Base-by-base conservation (phyloP, 805 yeast genomes). In the Metschnikowia similis region DNA sequence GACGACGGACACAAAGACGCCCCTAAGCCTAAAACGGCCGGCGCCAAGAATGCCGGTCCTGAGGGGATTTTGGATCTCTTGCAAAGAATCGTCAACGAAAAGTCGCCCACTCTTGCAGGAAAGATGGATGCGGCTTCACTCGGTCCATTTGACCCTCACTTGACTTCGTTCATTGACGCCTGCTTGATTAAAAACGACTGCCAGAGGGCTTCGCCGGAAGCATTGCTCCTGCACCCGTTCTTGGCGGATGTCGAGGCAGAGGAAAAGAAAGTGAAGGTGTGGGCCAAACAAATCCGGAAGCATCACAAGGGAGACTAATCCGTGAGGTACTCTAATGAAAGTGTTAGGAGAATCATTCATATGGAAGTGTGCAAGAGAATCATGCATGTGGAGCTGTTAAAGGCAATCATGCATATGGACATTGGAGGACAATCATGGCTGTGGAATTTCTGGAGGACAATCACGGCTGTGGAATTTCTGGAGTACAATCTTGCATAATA, bases 61-160 rank as follows among this genome's bases (percentile, higher is more conserved):
- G 86, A 88, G 60, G 96, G 97, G 1, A 92, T 94, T 40, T 74
- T 94, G 55, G 99, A 94, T 62, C 74, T 94, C 16, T 67, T 94
- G 48, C 98, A 94, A 70, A 73, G 97, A 59, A 91, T 94, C 39
- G 99, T 94, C 26, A 89, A 91, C 61, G 99, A 94, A 65, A 84
- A 83, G 2, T 90, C 97, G 0, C 99, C 99, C 9, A 72, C 78
- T 0, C 74, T 91, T 42, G 52, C 62, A 1, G 56, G 65, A 31
- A 58, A 74, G 53, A 56, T 62, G 57, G 67, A 76, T 58, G 60
- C 56, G 2, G 42, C 50, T 6, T 69, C 69, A 10, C 50, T 53
- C 3, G 34, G 48, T 30, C 51, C 51, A 3, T 83, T 72, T 59
- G 79, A 81, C 40, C 56, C 64, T 2, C 73, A 66, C 34, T 71